Evolutionary conservation across 371 early-diverging fungal genomes (phyloP), one percentile per base, ranked within the genome.

Genomic region (Mucor indicus): DNA sequence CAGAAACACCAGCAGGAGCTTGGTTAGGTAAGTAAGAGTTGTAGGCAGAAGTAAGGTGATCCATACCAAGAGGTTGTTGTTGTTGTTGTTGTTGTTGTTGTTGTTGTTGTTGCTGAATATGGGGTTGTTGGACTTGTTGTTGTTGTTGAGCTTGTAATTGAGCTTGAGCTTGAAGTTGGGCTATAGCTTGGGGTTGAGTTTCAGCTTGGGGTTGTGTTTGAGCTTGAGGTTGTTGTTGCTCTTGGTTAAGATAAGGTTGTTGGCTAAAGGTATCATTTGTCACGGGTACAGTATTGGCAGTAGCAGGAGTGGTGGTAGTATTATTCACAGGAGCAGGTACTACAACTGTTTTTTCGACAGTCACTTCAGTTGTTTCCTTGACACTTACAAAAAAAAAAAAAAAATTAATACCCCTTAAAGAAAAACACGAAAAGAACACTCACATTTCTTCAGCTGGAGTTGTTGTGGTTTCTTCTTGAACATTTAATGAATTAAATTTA

Each of bases 401-500:
- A n/a, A n/a, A n/a, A n/a, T n/a, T n/a, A n/a, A n/a, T n/a, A n/a
- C n/a, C n/a, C n/a, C n/a, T n/a, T n/a, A n/a, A n/a, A n/a, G n/a
- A n/a, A n/a, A n/a, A n/a, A n/a, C n/a, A n/a, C n/a, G n/a, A 44
- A 20, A 22, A n/a, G 11, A 11, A 43, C 9, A 48, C 53, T 48
- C 48, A 57, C 58, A n/a, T 41, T 41, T 48, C 31, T 31, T 64
- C 66, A 40, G 44, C 44, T 22, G 42, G n/a, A n/a, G n/a, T 36
- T n/a, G n/a, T n/a, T 23, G 38, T 59, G 1, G n/a, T n/a, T n/a
- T 53, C 53, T 15, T 63, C 53, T 27, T 65, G 64, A 53, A 92
- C 75, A 43, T 77, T 81, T 58, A 87, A 68, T 65, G 85, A 88
- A 24, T 87, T 93, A 75, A 90, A 94, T 59, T 86, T 91, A 40